Conservation (phyloP, 768 basidiomycete species). For the Cystoderma amianthinum region DNA sequence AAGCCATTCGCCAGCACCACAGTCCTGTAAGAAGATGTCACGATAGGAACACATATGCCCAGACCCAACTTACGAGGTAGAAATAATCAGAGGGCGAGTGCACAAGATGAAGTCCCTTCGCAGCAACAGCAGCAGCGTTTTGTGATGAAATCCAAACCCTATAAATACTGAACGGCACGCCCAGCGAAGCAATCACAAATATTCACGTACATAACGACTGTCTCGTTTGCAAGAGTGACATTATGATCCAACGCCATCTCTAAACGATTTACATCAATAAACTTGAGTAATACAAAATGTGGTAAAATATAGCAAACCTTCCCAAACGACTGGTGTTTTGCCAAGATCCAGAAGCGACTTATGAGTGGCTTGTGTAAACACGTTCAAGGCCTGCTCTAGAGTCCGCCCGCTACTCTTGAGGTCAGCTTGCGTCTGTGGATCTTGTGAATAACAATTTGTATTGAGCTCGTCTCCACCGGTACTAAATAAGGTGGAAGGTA, state of each 20-base stretch:
- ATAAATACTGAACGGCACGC: neutral
- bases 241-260: constrained; percentile 61
- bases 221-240: constrained; percentile 39
- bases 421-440: constrained; percentile 49
- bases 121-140: constrained; percentile 51
- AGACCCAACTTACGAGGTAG: constrained; percentile 46
- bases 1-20: constrained; percentile 68
- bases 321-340: constrained; percentile 81
- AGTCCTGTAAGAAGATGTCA: constrained; percentile 36
- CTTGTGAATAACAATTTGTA: constrained; percentile 60
- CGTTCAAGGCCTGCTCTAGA: constrained; percentile 55
- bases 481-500: constrained; percentile 59
- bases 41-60: neutral
- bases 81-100: constrained; percentile 73
- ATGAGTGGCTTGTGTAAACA: constrained; percentile 53
- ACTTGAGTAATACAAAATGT: constrained; percentile 34
- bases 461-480: constrained; percentile 86
- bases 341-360: constrained; percentile 41
- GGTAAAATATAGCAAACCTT: constrained; percentile 46
- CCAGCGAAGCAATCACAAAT: neutral
- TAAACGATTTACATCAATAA: constrained; percentile 12
- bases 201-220: constrained; percentile 45
- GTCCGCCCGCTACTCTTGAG: constrained; percentile 45
- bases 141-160: constrained; percentile 71
- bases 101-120: constrained; percentile 54